phyloP scores from a whole-genome alignment of 805 yeast species.

The Yarrowia bubula region DNA sequence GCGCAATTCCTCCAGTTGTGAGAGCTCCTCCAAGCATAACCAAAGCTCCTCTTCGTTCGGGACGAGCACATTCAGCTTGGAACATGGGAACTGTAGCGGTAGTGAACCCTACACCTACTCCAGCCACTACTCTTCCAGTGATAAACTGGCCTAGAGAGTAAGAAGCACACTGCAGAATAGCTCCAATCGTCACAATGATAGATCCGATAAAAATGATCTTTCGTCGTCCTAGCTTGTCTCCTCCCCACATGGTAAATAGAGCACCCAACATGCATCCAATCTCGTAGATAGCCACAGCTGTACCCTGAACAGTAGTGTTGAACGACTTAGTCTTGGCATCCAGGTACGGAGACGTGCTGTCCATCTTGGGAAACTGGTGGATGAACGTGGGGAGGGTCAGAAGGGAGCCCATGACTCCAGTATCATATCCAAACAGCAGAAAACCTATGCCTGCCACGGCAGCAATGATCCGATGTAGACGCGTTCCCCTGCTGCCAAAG shows the following conservation, averaged over 20 bases:
- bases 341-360: not conserved
- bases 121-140: not conserved
- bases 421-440: constrained; percentile 61
- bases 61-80: constrained; percentile 72
- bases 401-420: constrained; percentile 66
- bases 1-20: constrained; percentile 70
- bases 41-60: constrained; percentile 64
- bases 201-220: constrained; percentile 36
- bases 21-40: constrained; percentile 71
- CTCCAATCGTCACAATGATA: not conserved
- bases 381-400: not conserved
- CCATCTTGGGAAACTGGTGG: not conserved
- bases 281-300: constrained; percentile 43
- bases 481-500: not conserved
- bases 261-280: constrained; percentile 52
- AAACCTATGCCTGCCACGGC: constrained; percentile 36
- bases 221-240: constrained; percentile 67
- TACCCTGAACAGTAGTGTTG: not conserved
- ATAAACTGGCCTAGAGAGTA: not conserved
- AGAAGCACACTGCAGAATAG: constrained; percentile 1
- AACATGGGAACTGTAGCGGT: constrained; percentile 81
- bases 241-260: constrained; percentile 38
- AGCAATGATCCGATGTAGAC: constrained; percentile 17
- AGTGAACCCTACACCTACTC: constrained; percentile 37
- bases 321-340: not conserved